These are phyloP conservation scores for Auricularia cornea DNA, from an alignment of 768 basidiomycete genomes.

Conservation along the genomic window DNA sequence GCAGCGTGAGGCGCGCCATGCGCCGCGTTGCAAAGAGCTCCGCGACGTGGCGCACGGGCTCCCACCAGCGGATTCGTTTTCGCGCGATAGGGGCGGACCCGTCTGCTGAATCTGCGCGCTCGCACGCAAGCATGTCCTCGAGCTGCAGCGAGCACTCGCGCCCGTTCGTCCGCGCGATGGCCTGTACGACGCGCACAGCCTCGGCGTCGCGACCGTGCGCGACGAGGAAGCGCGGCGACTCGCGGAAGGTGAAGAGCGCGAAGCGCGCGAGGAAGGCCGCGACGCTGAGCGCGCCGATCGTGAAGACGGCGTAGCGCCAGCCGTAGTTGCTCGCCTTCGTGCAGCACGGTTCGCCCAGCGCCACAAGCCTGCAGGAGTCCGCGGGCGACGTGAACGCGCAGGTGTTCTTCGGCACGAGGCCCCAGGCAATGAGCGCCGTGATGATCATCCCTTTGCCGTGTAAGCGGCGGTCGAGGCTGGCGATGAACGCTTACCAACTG, in stretches of 20 bases:
- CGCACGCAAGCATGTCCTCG: slow-evolving; percentile 31
- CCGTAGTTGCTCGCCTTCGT: slow-evolving; percentile 41
- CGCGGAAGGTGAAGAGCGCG: slow-evolving; percentile 43
- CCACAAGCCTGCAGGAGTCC: slow-evolving; percentile 27
- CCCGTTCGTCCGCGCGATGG: slow-evolving; percentile 45
- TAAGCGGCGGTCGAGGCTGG: slow-evolving; percentile 31
- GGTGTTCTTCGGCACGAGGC: slow-evolving; percentile 46
- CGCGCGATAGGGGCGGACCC: slow-evolving; percentile 3
- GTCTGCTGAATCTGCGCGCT: slow-evolving; percentile 5
- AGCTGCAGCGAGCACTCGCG: slow-evolving; percentile 32
- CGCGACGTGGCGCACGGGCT: slow-evolving; percentile 36
- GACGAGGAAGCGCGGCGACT: slow-evolving; percentile 51
- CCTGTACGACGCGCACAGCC: slow-evolving; percentile 40
- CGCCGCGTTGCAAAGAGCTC: slow-evolving; percentile 57
- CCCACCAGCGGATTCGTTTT: slow-evolving; percentile 12
- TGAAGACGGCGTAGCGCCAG: slow-evolving; percentile 52
- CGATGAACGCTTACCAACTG: slow-evolving; percentile 42
- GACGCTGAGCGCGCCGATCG: slow-evolving; percentile 44
- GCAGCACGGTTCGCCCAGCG: not conserved
- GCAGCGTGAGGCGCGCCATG: slow-evolving; percentile 52
- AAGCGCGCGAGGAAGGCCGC: slow-evolving; percentile 45
- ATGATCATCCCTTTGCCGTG: not conserved
- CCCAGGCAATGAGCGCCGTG: slow-evolving; percentile 38
- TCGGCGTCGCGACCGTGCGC: slow-evolving; percentile 45
- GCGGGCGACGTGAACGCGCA: slow-evolving; percentile 27